These are phyloP conservation scores for Phialemonium atrogriseum DNA, from an alignment of 2,329 filamentous ascomycete genomes.

Conservation along the genomic window DNA sequence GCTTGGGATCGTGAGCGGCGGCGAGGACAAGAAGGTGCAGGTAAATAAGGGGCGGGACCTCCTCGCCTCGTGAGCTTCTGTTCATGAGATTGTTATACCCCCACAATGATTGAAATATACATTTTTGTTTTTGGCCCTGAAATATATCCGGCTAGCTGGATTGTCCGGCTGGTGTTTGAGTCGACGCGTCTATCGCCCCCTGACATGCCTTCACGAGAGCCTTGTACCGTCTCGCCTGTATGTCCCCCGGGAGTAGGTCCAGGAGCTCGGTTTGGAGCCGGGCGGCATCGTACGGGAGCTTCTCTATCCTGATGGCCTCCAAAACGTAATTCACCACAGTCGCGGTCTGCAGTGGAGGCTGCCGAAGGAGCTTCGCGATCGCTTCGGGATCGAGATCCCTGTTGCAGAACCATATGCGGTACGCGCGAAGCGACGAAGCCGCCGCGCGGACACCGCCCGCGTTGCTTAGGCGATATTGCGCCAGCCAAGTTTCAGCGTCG, in stretches of 20 bases:
- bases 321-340: conserved; percentile 55
- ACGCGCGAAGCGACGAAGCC: conserved; percentile 42
- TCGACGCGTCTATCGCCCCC: not conserved
- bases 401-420: conserved; percentile 55
- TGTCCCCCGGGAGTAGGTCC: conserved; percentile 17
- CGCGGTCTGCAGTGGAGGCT: conserved; percentile 46
- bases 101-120: too few species aligned
- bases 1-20: conserved; percentile 82
- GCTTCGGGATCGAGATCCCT: conserved; percentile 35
- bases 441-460: conserved; percentile 15
- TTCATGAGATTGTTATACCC: conserved; percentile 12
- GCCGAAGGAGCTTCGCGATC: conserved; percentile 47
- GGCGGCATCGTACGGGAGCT: conserved; percentile 37
- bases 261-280: conserved; percentile 39
- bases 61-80: conserved; percentile 17
- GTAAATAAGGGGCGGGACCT: conserved; percentile 65
- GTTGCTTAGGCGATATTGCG: conserved; percentile 22
- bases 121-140: too few species aligned
- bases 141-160: too few species aligned
- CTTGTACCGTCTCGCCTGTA: conserved; percentile 16
- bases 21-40: conserved; percentile 92
- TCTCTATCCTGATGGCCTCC: conserved; percentile 41
- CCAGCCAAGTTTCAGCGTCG: conserved; percentile 31
- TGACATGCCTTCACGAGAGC: conserved; percentile 17
- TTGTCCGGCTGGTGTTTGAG: not conserved